Base-by-base conservation (phyloP, 2,329 filamentous ascomycete genomes). In the Hansfordia pulvinata region DNA sequence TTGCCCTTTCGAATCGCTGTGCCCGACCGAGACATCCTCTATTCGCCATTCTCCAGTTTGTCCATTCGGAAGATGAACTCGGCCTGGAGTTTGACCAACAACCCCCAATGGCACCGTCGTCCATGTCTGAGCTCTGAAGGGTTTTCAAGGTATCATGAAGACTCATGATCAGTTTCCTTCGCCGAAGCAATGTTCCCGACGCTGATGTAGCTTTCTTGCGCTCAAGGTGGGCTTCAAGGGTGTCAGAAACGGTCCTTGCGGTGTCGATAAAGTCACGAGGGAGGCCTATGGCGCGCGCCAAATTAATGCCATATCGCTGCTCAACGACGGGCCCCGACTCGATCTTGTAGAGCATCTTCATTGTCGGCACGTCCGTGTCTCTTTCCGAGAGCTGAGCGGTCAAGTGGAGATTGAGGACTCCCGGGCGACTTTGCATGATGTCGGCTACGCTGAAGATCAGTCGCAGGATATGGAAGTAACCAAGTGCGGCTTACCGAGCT, bases 271-370 rank as follows among this genome's bases (percentile, higher is more conserved):
- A 69, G 2, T 54, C 52, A 0, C 62, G 47, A 0, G 88, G 84
- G 6, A 93, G 64, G 1, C 79, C 75, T 14, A 90, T 62, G 0
- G 84, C 67, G 17, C 71, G 70, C 0, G 88, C 85, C 4, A 94
- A 63, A 1, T 75, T 64, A n/a, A 94, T 65, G 0, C 90, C 90
- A 41, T 98, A 98, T 38, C 84, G 74, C 23, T 71, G 59, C 29
- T 83, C 73, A 30, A 70, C 55, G 1, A 82, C 69, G 0, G 68
- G 69, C 0, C 90, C 88, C 10, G 77, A 66, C 1, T 69, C 62
- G 19, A 94, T 67, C 35, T 76, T 86, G 53, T 96, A 96, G 0
- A 90, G 60, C 85, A 96, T 94, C 0, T 67, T 82, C 55, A 93
- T 80, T 19, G 67, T 71, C 2, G 60, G 58, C 3, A 56, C 36